Evolutionary conservation across 495 filamentous ascomycete genomes (phyloP).

Genomic region (Penicillium nucicola): DNA sequence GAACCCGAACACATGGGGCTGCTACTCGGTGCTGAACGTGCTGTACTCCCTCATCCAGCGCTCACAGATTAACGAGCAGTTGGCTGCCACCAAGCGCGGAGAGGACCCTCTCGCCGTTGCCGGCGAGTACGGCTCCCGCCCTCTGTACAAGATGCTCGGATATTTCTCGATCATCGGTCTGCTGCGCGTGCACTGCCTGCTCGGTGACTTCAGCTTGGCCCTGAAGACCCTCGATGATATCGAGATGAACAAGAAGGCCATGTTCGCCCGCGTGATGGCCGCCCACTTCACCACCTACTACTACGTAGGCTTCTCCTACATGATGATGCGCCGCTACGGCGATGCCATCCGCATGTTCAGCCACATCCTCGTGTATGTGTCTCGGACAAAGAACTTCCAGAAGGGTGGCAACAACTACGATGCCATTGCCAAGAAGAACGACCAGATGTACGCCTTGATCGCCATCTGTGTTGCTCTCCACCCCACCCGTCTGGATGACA

Average conservation of each 20-base stretch:
- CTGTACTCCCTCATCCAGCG: slow-evolving; percentile 98
- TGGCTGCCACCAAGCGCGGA: slow-evolving; percentile 87
- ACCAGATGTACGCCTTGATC: slow-evolving; percentile 99
- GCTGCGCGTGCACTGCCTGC: slow-evolving; percentile 90
- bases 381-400: slow-evolving; percentile 99
- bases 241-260: slow-evolving; percentile 99
- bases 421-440: slow-evolving; percentile 98
- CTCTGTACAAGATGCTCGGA: slow-evolving; percentile 94
- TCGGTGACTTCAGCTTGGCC: slow-evolving; percentile 96
- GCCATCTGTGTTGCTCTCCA: slow-evolving; percentile 98
- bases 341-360: slow-evolving; percentile 99
- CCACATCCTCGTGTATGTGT: slow-evolving; percentile 99
- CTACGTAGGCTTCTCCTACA: slow-evolving; percentile 99
- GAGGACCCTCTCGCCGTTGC: slow-evolving; percentile 82
- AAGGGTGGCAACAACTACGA: slow-evolving; percentile 94
- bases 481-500: slow-evolving; percentile 94
- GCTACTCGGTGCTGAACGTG: slow-evolving; percentile 98
- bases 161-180: slow-evolving; percentile 99
- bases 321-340: slow-evolving; percentile 99
- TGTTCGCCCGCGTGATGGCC: slow-evolving; percentile 99
- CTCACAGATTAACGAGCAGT: slow-evolving; percentile 95
- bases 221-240: slow-evolving; percentile 99
- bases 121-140: slow-evolving; percentile 90
- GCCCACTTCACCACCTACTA: slow-evolving; percentile 99
- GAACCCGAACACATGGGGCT: slow-evolving; percentile 98